Base-by-base conservation (phyloP, 2,329 filamentous ascomycete genomes). In the Ceratocystis lukuohia region DNA sequence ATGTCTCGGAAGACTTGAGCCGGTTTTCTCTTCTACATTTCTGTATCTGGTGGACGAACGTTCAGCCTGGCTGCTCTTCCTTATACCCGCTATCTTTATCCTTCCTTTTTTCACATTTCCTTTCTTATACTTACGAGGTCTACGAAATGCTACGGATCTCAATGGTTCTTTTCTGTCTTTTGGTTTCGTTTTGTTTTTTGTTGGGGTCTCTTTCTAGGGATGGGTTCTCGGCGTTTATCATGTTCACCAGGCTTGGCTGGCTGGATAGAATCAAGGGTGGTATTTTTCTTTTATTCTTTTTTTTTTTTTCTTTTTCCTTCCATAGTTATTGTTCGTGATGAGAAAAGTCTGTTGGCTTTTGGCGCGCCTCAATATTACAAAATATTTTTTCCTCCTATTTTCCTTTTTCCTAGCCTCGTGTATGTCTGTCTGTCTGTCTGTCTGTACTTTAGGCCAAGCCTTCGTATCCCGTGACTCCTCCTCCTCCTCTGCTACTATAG, bases 1-100 rank as follows among this genome's bases (percentile, higher is more conserved):
- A 46, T 63, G 61, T 63, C 61, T 44, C 61, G 8, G 33, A 33
- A 63, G 61, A 63, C 61, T 33, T 37, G n/a, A 48, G 22, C 22
- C 30, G 48, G 44, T 50, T 45, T 28, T 33, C 48, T 28, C 28
- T 20, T 30, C n/a, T 25, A 30, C 59, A 50, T 22, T 57, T 56
- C 25, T 15, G 12, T 28, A 28, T 59, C 30, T 65, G 66, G 62
- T 61, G 46, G 61, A 50, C 61, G 20, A 59, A 64, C 59, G 61
- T 62, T 65, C 62, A 64, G 70, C 67, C 66, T 68, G 70, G 68
- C 69, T 70, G 68, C 69, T 64, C 69, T 62, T 65, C 70, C 69
- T 68, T 65, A 67, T 70, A 66, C 65, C 70, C 65, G 71, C 73
- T 71, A 66, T 71, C 70, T 72, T 72, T 70, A 17, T 63, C 30